Conservation (phyloP, 2,329 filamentous ascomycete species). For the Davidsoniella australis region DNA sequence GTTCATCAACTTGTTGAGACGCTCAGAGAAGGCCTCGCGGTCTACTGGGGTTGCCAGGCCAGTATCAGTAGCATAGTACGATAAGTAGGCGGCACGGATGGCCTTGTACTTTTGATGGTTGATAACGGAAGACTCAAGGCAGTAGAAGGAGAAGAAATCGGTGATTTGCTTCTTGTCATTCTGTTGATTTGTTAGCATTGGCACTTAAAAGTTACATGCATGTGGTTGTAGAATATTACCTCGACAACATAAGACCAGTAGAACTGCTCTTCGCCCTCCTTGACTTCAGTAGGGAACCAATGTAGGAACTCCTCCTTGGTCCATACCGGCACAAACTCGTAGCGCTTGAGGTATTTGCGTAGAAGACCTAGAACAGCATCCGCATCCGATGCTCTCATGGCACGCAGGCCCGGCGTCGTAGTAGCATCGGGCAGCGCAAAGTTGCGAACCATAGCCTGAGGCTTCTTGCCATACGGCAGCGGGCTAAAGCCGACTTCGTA, state of each 20-base stretch:
- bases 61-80: conserved; percentile 82
- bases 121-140: conserved; percentile 83
- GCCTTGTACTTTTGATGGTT: conserved; percentile 59
- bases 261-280: conserved; percentile 58
- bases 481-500: conserved; percentile 91
- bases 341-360: conserved; percentile 59
- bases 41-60: conserved; percentile 45
- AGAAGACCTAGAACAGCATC: conserved; percentile 59
- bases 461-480: conserved; percentile 67
- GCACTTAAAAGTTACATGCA: neutral
- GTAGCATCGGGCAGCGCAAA: conserved; percentile 68
- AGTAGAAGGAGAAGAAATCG: conserved; percentile 96
- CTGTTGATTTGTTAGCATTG: conserved; percentile 18
- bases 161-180: conserved; percentile 62
- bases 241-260: conserved; percentile 91
- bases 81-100: conserved; percentile 84
- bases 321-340: conserved; percentile 72
- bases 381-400: conserved; percentile 65
- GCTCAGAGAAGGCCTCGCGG: conserved; percentile 48
- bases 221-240: conserved; percentile 23
- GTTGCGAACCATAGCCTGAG: conserved; percentile 67
- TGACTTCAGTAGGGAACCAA: conserved; percentile 54
- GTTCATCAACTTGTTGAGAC: conserved; percentile 63
- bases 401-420: conserved; percentile 55
- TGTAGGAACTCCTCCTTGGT: conserved; percentile 66